Conservation (phyloP, 2,329 filamentous ascomycete species). For the Acrocalymma vagum region DNA sequence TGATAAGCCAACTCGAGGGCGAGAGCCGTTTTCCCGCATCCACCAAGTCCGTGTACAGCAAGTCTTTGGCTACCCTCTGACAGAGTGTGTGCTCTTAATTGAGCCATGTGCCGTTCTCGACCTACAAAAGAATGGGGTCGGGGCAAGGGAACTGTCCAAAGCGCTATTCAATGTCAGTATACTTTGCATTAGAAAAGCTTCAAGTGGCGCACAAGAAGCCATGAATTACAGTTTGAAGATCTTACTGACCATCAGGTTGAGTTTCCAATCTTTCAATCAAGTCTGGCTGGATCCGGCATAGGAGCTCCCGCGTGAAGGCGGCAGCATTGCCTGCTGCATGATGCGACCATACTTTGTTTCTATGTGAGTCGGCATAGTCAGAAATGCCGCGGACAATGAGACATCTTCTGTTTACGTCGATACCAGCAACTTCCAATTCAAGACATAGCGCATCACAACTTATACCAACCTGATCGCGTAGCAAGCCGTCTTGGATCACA, state of each 20-base stretch:
- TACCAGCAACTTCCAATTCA: conserved; percentile 15
- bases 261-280: too few species aligned
- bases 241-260: too few species aligned
- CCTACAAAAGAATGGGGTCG: too few species aligned
- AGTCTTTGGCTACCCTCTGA: too few species aligned
- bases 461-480: conserved; percentile 10
- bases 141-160: too few species aligned
- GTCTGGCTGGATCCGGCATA: too few species aligned
- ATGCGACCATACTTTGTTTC: conserved; percentile 12
- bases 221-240: too few species aligned
- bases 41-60: conserved; percentile 9
- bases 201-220: too few species aligned
- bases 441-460: conserved; percentile 16
- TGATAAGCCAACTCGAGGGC: conserved; percentile 2
- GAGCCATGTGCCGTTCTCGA: too few species aligned
- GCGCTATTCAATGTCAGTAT: too few species aligned
- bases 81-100: too few species aligned
- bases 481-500: conserved; percentile 9
- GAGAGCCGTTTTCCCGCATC: conserved; percentile 5
- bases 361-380: conserved; percentile 20
- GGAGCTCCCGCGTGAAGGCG: conserved; percentile 15
- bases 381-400: conserved; percentile 19
- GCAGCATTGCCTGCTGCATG: conserved; percentile 17
- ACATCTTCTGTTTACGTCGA: conserved; percentile 14
- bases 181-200: too few species aligned